phyloP scores from a whole-genome alignment of 768 basidiomycete genomes.

The Pleurotus salmoneostramineus region DNA sequence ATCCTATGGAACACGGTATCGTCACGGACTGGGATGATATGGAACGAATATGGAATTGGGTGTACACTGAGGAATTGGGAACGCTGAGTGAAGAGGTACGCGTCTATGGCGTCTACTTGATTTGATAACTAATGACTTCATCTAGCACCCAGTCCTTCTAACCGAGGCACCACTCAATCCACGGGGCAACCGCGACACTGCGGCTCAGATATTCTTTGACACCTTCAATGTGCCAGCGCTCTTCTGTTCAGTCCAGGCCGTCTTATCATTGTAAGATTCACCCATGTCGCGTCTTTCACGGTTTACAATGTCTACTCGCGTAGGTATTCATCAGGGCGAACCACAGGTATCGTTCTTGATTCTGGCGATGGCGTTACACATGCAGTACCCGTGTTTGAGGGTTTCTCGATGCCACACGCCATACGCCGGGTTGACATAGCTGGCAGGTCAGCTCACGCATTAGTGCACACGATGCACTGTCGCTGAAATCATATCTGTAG shows the following conservation, averaged over 20 bases:
- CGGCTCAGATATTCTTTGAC: constrained; percentile 99
- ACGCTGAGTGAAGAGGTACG: constrained; percentile 94
- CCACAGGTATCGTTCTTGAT: constrained; percentile 98
- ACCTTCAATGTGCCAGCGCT: constrained; percentile 99
- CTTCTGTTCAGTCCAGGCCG: constrained; percentile 96
- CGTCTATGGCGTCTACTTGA: constrained; percentile 10
- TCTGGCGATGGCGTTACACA: constrained; percentile 99
- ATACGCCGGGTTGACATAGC: constrained; percentile 95
- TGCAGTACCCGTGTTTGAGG: constrained; percentile 97
- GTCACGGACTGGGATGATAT: constrained; percentile 99
- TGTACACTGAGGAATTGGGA: constrained; percentile 93
- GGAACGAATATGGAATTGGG: constrained; percentile 99
- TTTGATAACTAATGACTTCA: constrained; percentile 12
- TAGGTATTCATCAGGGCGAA: constrained; percentile 97
- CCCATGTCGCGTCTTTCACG: constrained; percentile 10
- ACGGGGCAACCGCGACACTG: constrained; percentile 91
- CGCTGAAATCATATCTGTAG: constrained; percentile 33
- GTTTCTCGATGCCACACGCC: constrained; percentile 98
- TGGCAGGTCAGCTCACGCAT: constrained; percentile 59
- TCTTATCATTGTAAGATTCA: constrained; percentile 78
- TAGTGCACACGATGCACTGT: neutral
- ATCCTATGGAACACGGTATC: constrained; percentile 99
- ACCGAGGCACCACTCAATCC: constrained; percentile 99
- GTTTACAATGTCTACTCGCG: constrained; percentile 8
- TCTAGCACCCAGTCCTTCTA: constrained; percentile 91